Percentiles rank a stretch among this genome's conserved stretches.
phyloP scores from a whole-genome alignment of 495 filamentous ascomycete species.

The Aspergillus egyptiacus region DNA sequence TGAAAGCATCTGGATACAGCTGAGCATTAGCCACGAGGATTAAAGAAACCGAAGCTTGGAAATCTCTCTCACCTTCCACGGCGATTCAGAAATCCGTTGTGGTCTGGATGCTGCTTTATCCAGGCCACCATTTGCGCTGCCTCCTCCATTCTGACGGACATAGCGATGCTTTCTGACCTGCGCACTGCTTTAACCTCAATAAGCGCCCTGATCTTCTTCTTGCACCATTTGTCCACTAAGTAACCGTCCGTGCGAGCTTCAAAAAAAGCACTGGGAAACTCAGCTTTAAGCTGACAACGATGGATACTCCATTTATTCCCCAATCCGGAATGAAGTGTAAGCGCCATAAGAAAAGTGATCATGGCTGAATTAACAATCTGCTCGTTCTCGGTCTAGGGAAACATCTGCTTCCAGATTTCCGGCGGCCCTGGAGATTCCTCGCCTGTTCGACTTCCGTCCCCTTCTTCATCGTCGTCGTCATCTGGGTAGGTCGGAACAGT shows the following conservation, averaged over 20 bases:
- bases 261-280: background rate
- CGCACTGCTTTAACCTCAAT: slow-evolving; percentile 9
- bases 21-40: too few relatives aligned
- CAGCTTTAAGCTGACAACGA: background rate
- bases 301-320: slow-evolving; percentile 2
- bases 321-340: background rate
- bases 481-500: too few relatives aligned
- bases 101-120: slow-evolving; percentile 8
- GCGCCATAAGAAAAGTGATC: slow-evolving; percentile 5
- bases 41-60: background rate
- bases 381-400: slow-evolving; percentile 21
- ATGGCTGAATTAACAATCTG: slow-evolving; percentile 14
- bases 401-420: background rate
- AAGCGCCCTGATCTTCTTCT: background rate
- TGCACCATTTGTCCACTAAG: background rate
- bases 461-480: too few relatives aligned
- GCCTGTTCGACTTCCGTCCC: too few relatives aligned
- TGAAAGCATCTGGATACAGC: slow-evolving; percentile 5
- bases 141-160: slow-evolving; percentile 13
- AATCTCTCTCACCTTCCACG: background rate
- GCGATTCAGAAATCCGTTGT: background rate
- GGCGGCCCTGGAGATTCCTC: background rate
- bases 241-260: slow-evolving; percentile 13
- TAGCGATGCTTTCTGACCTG: background rate
- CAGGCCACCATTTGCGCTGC: slow-evolving; percentile 14